Percentiles rank a stretch among this genome's conserved stretches.
phyloP scores from a whole-genome alignment of 345 rosid species.

The Dipteronia dyeriana region DNA sequence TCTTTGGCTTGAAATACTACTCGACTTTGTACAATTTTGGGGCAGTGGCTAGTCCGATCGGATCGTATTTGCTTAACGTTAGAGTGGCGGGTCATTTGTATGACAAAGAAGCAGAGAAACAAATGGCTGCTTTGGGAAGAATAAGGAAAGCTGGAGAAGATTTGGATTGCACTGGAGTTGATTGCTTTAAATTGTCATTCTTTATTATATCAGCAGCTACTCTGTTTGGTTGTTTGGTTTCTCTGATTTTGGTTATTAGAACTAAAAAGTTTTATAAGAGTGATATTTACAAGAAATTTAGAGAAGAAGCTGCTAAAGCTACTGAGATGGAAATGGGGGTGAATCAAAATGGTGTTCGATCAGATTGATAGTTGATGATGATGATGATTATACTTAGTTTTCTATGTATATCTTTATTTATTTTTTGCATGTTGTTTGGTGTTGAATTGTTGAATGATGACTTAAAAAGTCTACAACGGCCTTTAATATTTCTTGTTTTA shows the following conservation, averaged over 20 bases:
- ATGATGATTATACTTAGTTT: background rate
- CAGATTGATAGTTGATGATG: background rate
- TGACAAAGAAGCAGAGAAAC: conserved; percentile 55
- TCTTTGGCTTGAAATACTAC: conserved; percentile 68
- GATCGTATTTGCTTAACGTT: conserved; percentile 58
- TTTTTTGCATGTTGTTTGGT: background rate
- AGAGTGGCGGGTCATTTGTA: conserved; percentile 54
- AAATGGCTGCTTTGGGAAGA: conserved; percentile 37
- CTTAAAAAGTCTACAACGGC: background rate
- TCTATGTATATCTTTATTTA: background rate
- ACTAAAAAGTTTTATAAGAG: conserved; percentile 61
- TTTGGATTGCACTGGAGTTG: conserved; percentile 47
- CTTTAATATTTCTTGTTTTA: background rate
- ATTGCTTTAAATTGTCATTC: conserved; percentile 59
- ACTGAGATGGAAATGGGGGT: conserved; percentile 42
- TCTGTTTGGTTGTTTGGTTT: conserved; percentile 47
- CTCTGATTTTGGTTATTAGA: conserved; percentile 56
- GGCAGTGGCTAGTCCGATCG: conserved; percentile 60
- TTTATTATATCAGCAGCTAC: conserved; percentile 52
- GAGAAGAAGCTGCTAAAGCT: conserved; percentile 41
- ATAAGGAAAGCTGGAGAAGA: conserved; percentile 29
- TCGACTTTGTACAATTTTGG: conserved; percentile 66
- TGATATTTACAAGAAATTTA: conserved; percentile 62
- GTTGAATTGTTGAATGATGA: background rate
- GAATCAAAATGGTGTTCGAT: background rate